Evolutionary conservation across 305 asterid genomes (phyloP).

Genomic region (Fraxinus latifolia): DNA sequence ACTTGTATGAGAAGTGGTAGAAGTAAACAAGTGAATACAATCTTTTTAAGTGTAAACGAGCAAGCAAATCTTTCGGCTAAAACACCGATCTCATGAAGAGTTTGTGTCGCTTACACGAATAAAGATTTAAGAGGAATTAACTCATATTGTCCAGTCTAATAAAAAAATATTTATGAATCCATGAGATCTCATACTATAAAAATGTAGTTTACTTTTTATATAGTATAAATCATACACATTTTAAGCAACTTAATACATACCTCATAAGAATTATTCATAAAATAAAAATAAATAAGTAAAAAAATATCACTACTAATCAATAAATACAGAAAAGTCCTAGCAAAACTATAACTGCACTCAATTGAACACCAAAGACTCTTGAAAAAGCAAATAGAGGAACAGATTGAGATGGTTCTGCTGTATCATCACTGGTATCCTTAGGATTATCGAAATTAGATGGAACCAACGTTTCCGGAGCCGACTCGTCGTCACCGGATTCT

Average conservation of each 20-base stretch:
- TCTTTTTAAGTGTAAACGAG: too few relatives aligned
- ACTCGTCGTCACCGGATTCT: conserved; percentile 49
- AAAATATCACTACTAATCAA: conserved; percentile 3
- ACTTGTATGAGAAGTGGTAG: too few relatives aligned
- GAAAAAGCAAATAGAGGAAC: conserved; percentile 21
- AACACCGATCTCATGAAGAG: too few relatives aligned
- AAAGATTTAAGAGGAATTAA: background rate
- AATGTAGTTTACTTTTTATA: background rate
- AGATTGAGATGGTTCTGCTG: conserved; percentile 40
- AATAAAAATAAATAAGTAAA: background rate
- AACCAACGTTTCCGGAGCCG: conserved; percentile 65
- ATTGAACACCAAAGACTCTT: conserved; percentile 27
- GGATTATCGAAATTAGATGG: conserved; percentile 73
- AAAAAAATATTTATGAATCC: background rate
- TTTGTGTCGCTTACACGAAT: background rate
- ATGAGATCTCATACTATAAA: background rate
- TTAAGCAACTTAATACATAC: conserved; percentile 14
- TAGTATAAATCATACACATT: background rate
- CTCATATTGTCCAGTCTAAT: background rate
- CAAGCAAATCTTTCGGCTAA: too few relatives aligned
- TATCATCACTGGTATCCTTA: conserved; percentile 37
- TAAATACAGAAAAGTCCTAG: conserved; percentile 28
- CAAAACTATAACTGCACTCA: conserved; percentile 27
- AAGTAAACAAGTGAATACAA: too few relatives aligned
- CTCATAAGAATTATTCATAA: background rate